phyloP scores from a whole-genome alignment of 148 eudicot species.

The Rhododendron vialii region DNA sequence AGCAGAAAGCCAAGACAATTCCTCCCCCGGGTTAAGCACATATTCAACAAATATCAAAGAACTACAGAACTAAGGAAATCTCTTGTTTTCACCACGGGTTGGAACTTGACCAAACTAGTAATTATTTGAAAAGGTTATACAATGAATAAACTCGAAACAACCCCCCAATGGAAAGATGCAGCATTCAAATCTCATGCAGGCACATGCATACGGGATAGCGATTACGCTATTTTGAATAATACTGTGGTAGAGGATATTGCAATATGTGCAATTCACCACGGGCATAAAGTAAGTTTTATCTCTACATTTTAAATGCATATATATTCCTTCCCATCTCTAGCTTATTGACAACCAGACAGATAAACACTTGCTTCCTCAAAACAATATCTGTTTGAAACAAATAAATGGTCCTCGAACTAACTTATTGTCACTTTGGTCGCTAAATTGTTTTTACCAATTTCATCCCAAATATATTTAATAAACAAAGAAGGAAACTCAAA shows the following conservation, averaged over 20 bases:
- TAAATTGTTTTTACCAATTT: too few relatives aligned
- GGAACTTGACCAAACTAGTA: not conserved
- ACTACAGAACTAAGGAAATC: not conserved
- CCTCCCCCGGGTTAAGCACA: not conserved
- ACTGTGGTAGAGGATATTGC: not conserved
- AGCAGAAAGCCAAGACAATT: not conserved
- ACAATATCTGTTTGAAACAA: not conserved
- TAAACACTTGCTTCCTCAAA: not conserved
- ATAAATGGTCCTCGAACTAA: too few relatives aligned
- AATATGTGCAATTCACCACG: not conserved
- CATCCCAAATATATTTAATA: too few relatives aligned
- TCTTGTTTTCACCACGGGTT: not conserved
- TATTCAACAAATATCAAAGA: not conserved
- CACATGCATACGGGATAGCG: not conserved
- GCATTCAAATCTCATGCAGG: not conserved
- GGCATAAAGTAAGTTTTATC: not conserved
- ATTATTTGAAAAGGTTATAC: not conserved
- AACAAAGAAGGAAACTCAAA: too few relatives aligned
- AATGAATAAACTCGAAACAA: not conserved
- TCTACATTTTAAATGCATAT: not conserved
- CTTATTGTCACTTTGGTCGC: too few relatives aligned
- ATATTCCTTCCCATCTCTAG: not conserved
- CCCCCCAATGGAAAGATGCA: not conserved
- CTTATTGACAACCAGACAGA: not conserved
- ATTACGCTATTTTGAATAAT: not conserved